These are phyloP conservation scores for Globisporangium orthogonon DNA, from an alignment of 352 stramenopile genomes.

Conservation along the genomic window DNA sequence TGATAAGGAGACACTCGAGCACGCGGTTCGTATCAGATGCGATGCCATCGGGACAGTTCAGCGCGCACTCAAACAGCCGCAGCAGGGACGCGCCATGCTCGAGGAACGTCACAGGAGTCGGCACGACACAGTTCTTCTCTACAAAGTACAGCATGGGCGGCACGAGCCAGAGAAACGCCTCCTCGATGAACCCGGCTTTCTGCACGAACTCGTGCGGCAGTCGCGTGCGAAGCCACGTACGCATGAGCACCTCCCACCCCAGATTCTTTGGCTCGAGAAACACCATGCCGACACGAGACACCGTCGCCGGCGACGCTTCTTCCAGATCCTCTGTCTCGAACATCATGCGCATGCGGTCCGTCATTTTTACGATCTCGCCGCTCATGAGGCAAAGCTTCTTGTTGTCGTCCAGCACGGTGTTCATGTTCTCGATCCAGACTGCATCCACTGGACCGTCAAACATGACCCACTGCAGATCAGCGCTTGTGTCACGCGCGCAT, in stretches of 20 bases:
- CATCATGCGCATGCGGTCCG: conserved; percentile 93
- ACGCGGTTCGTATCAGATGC: conserved; percentile 64
- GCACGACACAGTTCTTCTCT: conserved; percentile 82
- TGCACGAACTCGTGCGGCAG: conserved; percentile 29
- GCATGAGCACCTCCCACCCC: conserved; percentile 85
- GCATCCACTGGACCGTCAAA: conserved; percentile 92
- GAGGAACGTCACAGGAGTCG: conserved; percentile 84
- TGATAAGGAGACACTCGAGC: conserved; percentile 86
- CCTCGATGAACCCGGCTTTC: conserved; percentile 44
- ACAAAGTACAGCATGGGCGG: conserved; percentile 90
- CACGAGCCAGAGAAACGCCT: conserved; percentile 88
- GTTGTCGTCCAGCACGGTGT: conserved; percentile 92
- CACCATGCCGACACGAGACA: conserved; percentile 91
- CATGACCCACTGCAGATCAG: conserved; percentile 90
- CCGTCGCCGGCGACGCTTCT: conserved; percentile 83
- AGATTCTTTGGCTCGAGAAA: conserved; percentile 91
- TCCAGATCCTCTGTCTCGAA: conserved; percentile 93
- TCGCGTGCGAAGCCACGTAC: conserved; percentile 77
- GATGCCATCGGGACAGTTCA: conserved; percentile 50
- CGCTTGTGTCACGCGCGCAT: conserved; percentile 78
- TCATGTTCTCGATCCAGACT: conserved; percentile 96
- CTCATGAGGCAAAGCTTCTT: conserved; percentile 94
- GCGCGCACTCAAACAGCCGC: conserved; percentile 74
- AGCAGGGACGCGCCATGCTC: conserved; percentile 87
- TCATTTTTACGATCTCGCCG: conserved; percentile 95